Evolutionary conservation across 2,329 filamentous ascomycete species (phyloP), one percentile per base, ranked within the genome.

Genomic region (Hypoxylon sp.): DNA sequence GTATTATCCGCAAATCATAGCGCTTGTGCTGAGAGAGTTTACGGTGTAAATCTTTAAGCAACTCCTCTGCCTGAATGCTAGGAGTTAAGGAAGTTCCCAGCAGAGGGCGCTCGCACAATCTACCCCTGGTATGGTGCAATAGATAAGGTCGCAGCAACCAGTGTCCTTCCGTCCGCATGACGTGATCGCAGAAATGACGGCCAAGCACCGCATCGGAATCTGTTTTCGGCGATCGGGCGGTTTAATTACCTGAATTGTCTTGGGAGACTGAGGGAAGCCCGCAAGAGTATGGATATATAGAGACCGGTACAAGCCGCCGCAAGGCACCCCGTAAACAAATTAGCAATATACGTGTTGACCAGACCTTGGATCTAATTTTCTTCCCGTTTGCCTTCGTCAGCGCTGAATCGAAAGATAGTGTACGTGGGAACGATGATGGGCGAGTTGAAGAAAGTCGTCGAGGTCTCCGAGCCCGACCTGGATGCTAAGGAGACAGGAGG

Each of bases 141-240:
- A 64, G 67, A 67, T 69, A 69, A 67, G 67, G 38, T 61, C 45
- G 52, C 57, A 60, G 40, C 62, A 56, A 20, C 62, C 65, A 68
- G 50, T 63, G 40, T 61, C 33, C 59, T 49, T 55, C 55, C 51
- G 46, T 46, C 46, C 50, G 24, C 64, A 69, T 69, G 67, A 68
- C 64, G 67, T 67, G 67, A 67, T 67, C 38, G 61, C 45, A 42
- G 12, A 48, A 9, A 30, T 16, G 16, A 12, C 26, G 6, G 22
- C 30, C 33, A 3, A 32, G 38, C 38, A 61, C 32, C 36, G 52
- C 51, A 16, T 56, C 49, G 55, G 55, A 45, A 51, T 22, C 14
- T 14, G 22, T 32, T 28, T 32, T 36, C 40, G 50, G 55, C 40
- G 42, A 36, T 52, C 49, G 14, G 26, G 12, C n/a, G 5, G 4